phyloP scores from a whole-genome alignment of 495 filamentous ascomycete species.

The Neurospora sp. region DNA sequence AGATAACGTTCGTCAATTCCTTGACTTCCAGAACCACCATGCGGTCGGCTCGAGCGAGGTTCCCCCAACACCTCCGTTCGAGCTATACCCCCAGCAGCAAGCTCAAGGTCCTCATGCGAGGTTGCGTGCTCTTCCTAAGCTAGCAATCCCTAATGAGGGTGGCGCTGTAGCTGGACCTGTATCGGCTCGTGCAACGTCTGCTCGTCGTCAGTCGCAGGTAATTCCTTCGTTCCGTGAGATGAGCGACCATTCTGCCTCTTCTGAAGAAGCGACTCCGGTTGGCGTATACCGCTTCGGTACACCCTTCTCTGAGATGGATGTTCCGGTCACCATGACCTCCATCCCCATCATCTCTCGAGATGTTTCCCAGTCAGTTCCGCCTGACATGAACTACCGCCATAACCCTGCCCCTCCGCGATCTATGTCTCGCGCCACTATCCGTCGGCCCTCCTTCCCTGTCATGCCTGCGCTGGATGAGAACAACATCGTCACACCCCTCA shows the following conservation, averaged over 20 bases:
- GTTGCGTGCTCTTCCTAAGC: slow-evolving; percentile 47
- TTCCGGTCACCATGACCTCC: slow-evolving; percentile 68
- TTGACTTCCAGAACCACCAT: slow-evolving; percentile 63
- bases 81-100: slow-evolving; percentile 29
- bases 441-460: slow-evolving; percentile 46
- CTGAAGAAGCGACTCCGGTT: slow-evolving; percentile 39
- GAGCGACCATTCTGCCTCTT: slow-evolving; percentile 34
- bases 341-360: slow-evolving; percentile 60
- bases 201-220: slow-evolving; percentile 18
- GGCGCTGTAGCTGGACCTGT: slow-evolving; percentile 13
- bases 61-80: slow-evolving; percentile 45
- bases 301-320: slow-evolving; percentile 81
- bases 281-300: slow-evolving; percentile 63
- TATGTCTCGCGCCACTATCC: slow-evolving; percentile 44
- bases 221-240: slow-evolving; percentile 45
- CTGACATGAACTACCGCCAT: slow-evolving; percentile 70
- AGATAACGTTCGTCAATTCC: slow-evolving; percentile 83
- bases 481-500: slow-evolving; percentile 20
- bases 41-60: slow-evolving; percentile 40
- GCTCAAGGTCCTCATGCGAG: slow-evolving; percentile 35
- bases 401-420: slow-evolving; percentile 32
- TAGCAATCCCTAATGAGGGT: slow-evolving; percentile 39
- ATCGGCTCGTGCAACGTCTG: slow-evolving; percentile 7
- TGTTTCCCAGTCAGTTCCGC: slow-evolving; percentile 79
- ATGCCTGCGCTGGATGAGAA: slow-evolving; percentile 49